Evolutionary conservation across 202 grass and related monocot genomes (phyloP).

Genomic region (Carex sylvatica): DNA sequence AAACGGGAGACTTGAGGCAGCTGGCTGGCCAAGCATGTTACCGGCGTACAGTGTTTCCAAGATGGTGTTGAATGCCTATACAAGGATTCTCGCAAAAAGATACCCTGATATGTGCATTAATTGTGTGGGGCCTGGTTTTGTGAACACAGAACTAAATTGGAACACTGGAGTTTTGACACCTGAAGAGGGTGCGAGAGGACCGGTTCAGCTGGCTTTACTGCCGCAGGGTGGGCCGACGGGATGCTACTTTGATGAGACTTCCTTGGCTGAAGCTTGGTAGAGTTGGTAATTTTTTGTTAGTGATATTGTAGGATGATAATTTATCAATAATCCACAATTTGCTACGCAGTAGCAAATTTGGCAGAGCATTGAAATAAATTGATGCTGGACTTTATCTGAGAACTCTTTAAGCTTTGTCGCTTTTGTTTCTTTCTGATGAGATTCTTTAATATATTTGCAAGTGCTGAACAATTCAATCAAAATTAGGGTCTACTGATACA

Average conservation of each 20-base stretch:
- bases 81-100: constrained; percentile 52
- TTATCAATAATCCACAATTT: constrained; percentile 1
- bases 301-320: not conserved
- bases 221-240: constrained; percentile 42
- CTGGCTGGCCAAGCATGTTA: constrained; percentile 61
- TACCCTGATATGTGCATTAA: constrained; percentile 56
- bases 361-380: not conserved
- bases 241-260: constrained; percentile 60
- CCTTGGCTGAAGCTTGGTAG: constrained; percentile 49
- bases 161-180: constrained; percentile 52
- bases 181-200: constrained; percentile 58
- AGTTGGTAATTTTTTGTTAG: not conserved
- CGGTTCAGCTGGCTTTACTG: constrained; percentile 54
- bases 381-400: not conserved
- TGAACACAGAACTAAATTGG: constrained; percentile 72
- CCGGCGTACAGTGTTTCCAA: constrained; percentile 72
- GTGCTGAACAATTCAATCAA: not conserved
- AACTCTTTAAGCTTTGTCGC: not conserved
- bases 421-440: not conserved
- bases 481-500: not conserved
- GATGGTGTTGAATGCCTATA: constrained; percentile 66
- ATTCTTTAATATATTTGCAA: too few relatives aligned
- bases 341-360: not conserved
- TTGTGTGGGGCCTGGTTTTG: constrained; percentile 65
- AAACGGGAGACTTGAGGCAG: constrained; percentile 45